Percentiles rank a stretch among this genome's conserved stretches.
phyloP scores from a whole-genome alignment of 306 rosid genomes.

The Dalbergia oliveri region DNA sequence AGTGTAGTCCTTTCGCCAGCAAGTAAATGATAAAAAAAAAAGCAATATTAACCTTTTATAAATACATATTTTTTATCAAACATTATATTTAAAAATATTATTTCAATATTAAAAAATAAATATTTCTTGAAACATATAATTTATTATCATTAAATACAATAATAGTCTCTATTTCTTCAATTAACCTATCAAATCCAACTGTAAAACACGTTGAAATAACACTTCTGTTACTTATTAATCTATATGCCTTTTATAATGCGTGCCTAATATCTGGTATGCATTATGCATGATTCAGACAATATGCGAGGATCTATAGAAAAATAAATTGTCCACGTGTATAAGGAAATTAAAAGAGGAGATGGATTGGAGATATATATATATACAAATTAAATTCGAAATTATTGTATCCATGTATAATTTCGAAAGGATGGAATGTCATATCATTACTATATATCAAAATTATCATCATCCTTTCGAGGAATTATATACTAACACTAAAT shows the following conservation, averaged over 20 bases:
- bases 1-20: neutral
- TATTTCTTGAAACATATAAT: too few relatives aligned
- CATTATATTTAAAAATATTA: too few relatives aligned
- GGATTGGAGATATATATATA: slow-evolving; percentile 4
- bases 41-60: too few relatives aligned
- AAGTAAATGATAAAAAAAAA: too few relatives aligned
- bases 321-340: neutral
- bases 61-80: neutral
- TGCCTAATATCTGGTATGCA: slow-evolving; percentile 35
- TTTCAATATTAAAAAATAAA: too few relatives aligned
- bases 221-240: neutral
- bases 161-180: too few relatives aligned
- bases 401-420: neutral
- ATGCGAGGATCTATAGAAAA: neutral
- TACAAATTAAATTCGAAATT: neutral
- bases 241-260: slow-evolving; percentile 19
- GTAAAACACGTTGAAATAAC: too few relatives aligned
- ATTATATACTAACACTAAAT: neutral
- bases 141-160: too few relatives aligned
- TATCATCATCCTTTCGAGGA: neutral
- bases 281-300: slow-evolving; percentile 9
- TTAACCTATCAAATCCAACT: too few relatives aligned
- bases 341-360: neutral
- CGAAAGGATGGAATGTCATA: neutral
- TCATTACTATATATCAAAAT: neutral